phyloP scores from a whole-genome alignment of 257 asterid species.

The Mentha longifolia region DNA sequence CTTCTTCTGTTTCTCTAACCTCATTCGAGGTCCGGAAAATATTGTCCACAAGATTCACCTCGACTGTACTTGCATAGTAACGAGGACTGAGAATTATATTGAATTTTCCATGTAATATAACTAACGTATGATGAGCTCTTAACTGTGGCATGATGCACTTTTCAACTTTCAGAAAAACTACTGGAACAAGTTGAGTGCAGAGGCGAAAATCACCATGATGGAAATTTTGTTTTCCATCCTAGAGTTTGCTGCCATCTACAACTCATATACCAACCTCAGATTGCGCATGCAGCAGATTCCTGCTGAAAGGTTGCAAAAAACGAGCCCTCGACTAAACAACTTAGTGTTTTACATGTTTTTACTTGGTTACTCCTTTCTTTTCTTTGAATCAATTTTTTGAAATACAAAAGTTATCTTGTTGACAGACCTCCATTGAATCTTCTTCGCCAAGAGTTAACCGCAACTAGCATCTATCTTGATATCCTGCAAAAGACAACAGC shows the following conservation, averaged over 20 bases:
- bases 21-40: constrained; percentile 14
- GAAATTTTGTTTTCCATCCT: constrained; percentile 77
- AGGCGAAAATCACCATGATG: constrained; percentile 76
- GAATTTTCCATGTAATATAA: neutral
- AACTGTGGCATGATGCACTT: constrained; percentile 21
- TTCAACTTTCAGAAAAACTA: constrained; percentile 78
- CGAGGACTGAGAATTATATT: neutral
- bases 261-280: constrained; percentile 83
- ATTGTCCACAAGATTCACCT: neutral
- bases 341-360: constrained; percentile 29
- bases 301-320: constrained; percentile 67
- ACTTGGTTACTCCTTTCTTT: constrained; percentile 16
- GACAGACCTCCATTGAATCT: constrained; percentile 91
- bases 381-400: constrained; percentile 5
- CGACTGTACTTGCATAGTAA: neutral
- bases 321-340: constrained; percentile 20
- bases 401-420: constrained; percentile 33
- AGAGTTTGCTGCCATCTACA: constrained; percentile 93
- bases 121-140: constrained; percentile 9
- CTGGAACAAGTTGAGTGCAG: constrained; percentile 80
- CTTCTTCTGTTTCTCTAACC: neutral
- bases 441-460: constrained; percentile 93
- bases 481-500: constrained; percentile 84
- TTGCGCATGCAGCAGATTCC: constrained; percentile 81
- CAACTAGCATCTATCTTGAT: constrained; percentile 93